phyloP scores from a whole-genome alignment of 2,329 filamentous ascomycete species.

The Leptographium lundbergii region DNA sequence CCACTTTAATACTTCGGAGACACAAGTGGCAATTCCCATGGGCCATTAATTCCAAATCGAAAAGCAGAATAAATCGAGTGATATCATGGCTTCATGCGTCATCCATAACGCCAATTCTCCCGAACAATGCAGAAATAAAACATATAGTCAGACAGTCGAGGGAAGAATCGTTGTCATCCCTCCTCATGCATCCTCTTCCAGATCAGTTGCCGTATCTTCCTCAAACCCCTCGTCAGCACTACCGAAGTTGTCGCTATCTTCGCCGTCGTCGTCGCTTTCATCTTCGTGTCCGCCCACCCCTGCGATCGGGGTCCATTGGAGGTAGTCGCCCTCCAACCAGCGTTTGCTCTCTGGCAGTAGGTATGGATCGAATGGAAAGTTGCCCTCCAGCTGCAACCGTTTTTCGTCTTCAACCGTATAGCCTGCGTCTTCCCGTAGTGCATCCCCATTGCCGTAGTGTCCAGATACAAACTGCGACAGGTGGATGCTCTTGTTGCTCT shows the following conservation, averaged over 20 bases:
- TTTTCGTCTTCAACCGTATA: conserved; percentile 53
- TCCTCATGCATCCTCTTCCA: not conserved
- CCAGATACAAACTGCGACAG: conserved; percentile 56
- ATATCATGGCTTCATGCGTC: not conserved
- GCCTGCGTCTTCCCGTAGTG: conserved; percentile 36
- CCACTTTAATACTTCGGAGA: not conserved
- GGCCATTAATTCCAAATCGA: not conserved
- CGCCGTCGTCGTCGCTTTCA: conserved; percentile 31
- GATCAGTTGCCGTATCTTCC: conserved; percentile 6
- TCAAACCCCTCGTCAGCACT: conserved; percentile 1
- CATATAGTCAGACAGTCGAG: not conserved
- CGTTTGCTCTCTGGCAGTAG: conserved; percentile 73
- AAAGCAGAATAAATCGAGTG: not conserved
- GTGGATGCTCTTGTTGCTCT: conserved; percentile 82
- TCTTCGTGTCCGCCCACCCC: conserved; percentile 49
- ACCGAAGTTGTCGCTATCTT: conserved; percentile 22
- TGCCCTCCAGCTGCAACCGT: conserved; percentile 77
- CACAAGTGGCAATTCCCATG: not conserved
- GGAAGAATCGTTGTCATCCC: not conserved
- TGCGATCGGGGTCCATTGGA: conserved; percentile 64
- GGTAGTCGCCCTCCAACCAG: conserved; percentile 79
- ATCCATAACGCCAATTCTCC: not conserved
- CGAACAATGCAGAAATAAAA: not conserved
- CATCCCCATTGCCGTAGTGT: conserved; percentile 38
- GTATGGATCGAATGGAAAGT: conserved; percentile 97